A percentile compares a stretch with the other conserved stretches of the same genome.
Evolutionary conservation across 768 basidiomycete genomes (phyloP).

Genomic region (Asterophora parasitica): DNA sequence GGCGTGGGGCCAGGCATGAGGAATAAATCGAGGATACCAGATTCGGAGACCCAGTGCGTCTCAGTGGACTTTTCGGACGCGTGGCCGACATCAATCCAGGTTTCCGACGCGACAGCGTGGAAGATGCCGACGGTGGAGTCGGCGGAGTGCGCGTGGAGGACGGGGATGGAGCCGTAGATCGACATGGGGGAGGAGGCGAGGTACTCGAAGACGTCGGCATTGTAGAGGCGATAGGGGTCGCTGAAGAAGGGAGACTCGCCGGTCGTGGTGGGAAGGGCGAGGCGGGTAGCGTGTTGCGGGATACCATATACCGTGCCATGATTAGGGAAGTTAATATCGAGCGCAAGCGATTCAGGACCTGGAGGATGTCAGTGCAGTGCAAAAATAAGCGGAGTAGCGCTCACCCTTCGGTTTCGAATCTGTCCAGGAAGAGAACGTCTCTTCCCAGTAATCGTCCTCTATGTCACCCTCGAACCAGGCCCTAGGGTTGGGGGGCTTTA

Average conservation of each 20-base stretch:
- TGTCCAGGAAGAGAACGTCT: constrained; percentile 80
- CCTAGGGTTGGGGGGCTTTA: constrained; percentile 42
- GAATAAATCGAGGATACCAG: constrained; percentile 92
- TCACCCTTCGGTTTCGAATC: constrained; percentile 95
- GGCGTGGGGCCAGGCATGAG: constrained; percentile 90
- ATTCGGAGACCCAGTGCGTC: constrained; percentile 98
- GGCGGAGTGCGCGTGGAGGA: constrained; percentile 89
- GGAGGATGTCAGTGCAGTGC: constrained; percentile 5
- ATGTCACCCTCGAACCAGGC: constrained; percentile 88
- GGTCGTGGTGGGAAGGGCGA: constrained; percentile 84
- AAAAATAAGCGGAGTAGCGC: neutral
- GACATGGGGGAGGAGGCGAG: constrained; percentile 72
- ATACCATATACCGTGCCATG: constrained; percentile 93
- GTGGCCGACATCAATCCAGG: constrained; percentile 90
- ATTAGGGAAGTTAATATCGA: constrained; percentile 92
- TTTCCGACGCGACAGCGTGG: constrained; percentile 84
- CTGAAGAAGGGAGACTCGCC: constrained; percentile 72
- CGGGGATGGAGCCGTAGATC: constrained; percentile 87
- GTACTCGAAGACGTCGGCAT: constrained; percentile 96
- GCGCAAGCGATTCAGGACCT: constrained; percentile 92
- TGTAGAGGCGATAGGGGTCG: constrained; percentile 94
- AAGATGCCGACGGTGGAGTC: constrained; percentile 89
- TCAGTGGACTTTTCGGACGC: constrained; percentile 61
- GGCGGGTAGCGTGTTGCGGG: constrained; percentile 89
- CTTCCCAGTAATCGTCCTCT: constrained; percentile 88